These are phyloP conservation scores for Saccharomyces hybrid DNA, from an alignment of 1,139 yeast species.

Conservation along the genomic window DNA sequence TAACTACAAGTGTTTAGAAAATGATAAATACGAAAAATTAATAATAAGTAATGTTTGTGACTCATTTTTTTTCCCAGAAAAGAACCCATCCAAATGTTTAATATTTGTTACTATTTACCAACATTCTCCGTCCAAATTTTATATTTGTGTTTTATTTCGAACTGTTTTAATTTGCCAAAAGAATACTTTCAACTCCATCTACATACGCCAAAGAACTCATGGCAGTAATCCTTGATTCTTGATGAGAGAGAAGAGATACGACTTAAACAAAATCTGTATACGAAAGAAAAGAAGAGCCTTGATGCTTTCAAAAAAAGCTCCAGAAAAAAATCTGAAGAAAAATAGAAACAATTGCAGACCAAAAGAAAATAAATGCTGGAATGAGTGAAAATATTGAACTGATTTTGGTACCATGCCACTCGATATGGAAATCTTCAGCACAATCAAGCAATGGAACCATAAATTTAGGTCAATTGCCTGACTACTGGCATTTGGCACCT, in stretches of 20 bases:
- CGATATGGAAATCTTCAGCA: slow-evolving; percentile 44
- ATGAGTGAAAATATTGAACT: slow-evolving; percentile 27
- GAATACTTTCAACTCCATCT: too few relatives aligned
- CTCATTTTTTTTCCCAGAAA: too few relatives aligned
- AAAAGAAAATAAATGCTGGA: neutral
- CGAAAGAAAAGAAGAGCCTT: too few relatives aligned
- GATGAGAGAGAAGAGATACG: too few relatives aligned
- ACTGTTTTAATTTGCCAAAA: too few relatives aligned
- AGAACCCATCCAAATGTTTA: too few relatives aligned
- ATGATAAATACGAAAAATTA: neutral
- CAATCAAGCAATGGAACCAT: slow-evolving; percentile 12
- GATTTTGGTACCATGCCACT: slow-evolving; percentile 61
- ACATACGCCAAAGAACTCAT: too few relatives aligned
- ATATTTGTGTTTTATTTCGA: too few relatives aligned
- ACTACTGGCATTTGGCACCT: slow-evolving; percentile 58
- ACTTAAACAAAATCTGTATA: too few relatives aligned
- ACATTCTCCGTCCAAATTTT: neutral
- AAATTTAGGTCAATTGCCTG: slow-evolving; percentile 37
- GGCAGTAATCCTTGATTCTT: too few relatives aligned
- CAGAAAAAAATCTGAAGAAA: slow-evolving; percentile 39
- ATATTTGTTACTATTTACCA: neutral
- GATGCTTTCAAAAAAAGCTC: too few relatives aligned
- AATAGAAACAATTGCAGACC: slow-evolving; percentile 42
- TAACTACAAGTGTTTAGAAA: neutral
- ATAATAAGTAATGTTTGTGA: neutral